A percentile compares a stretch with the other conserved stretches of the same genome.
Conservation (phyloP, 306 rosid genomes). For the Herpetospermum pedunculosum region DNA sequence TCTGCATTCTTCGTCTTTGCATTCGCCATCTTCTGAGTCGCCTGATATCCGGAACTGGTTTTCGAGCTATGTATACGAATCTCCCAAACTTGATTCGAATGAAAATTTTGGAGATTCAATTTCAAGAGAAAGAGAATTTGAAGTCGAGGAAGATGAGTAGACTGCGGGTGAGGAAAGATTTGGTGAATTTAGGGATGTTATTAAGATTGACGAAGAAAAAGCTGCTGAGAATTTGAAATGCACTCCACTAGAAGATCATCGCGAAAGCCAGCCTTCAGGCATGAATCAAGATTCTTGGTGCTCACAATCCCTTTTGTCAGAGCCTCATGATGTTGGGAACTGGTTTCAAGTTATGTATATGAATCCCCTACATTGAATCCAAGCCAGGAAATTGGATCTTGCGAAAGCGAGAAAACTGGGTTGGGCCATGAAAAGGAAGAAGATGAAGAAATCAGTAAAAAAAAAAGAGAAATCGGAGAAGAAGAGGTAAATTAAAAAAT, state of each 20-base stretch:
- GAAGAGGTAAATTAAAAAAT: too few species aligned
- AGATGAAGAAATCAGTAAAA: too few species aligned
- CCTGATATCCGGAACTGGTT: slow-evolving; percentile 64
- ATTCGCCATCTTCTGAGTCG: slow-evolving; percentile 49
- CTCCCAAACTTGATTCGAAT: slow-evolving; percentile 39
- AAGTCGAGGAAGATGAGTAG: neutral
- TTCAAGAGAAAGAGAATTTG: slow-evolving; percentile 1
- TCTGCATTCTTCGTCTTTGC: slow-evolving; percentile 15
- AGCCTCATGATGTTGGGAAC: slow-evolving; percentile 58
- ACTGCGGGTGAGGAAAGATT: neutral
- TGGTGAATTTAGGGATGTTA: neutral
- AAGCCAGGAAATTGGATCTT: slow-evolving; percentile 17
- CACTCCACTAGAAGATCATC: slow-evolving; percentile 17
- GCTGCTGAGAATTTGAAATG: slow-evolving; percentile 14
- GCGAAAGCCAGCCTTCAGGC: slow-evolving; percentile 9
- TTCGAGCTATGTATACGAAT: slow-evolving; percentile 53
- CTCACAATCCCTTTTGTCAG: slow-evolving; percentile 49
- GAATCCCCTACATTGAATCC: slow-evolving; percentile 41
- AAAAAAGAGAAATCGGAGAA: too few species aligned
- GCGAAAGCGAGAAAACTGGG: slow-evolving; percentile 16
- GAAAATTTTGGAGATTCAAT: slow-evolving; percentile 20
- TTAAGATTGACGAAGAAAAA: slow-evolving; percentile 14
- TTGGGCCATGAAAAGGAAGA: slow-evolving; percentile 7
- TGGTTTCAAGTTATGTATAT: slow-evolving; percentile 67
- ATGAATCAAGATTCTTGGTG: slow-evolving; percentile 25